Conservation (phyloP, 768 basidiomycete genomes). For the Podaxis sp. region DNA sequence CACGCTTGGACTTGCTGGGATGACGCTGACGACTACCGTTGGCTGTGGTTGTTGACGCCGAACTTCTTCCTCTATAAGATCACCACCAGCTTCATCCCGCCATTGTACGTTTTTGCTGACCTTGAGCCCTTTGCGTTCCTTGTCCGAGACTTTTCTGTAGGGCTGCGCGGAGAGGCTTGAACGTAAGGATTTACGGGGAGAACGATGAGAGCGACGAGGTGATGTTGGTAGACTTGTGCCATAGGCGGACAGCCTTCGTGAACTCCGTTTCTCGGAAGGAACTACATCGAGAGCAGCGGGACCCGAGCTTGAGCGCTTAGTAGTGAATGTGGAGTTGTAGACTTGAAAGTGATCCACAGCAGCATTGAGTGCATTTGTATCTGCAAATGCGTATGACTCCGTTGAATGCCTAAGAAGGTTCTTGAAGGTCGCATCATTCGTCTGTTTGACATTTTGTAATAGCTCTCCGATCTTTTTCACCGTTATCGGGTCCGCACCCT, state of each 20-base stretch:
- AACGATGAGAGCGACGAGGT: constrained; percentile 42
- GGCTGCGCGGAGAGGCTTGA: constrained; percentile 55
- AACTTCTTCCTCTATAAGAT: constrained; percentile 60
- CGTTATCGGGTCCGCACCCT: constrained; percentile 27
- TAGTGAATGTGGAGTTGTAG: constrained; percentile 44
- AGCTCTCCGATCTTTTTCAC: constrained; percentile 46
- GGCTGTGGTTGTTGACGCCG: constrained; percentile 22
- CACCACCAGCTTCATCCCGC: constrained; percentile 83
- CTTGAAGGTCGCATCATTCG: constrained; percentile 68
- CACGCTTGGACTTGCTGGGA: constrained; percentile 37
- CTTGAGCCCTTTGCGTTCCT: constrained; percentile 51
- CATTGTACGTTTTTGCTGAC: constrained; percentile 78
- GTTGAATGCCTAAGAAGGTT: constrained; percentile 65
- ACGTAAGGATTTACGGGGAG: constrained; percentile 73
- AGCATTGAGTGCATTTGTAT: constrained; percentile 26
- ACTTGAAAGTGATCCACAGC: constrained; percentile 46
- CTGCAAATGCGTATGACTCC: constrained; percentile 46
- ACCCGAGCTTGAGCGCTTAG: constrained; percentile 45
- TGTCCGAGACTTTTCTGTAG: constrained; percentile 61
- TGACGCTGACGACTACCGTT: constrained; percentile 32
- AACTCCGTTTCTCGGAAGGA: constrained; percentile 17
- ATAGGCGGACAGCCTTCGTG: constrained; percentile 36
- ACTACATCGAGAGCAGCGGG: constrained; percentile 37
- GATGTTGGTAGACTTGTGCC: constrained; percentile 45
- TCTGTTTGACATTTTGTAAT: constrained; percentile 52